Evolutionary conservation across 768 basidiomycete species (phyloP), one percentile per base, ranked within the genome.

Genomic region (Paxillus involutus): DNA sequence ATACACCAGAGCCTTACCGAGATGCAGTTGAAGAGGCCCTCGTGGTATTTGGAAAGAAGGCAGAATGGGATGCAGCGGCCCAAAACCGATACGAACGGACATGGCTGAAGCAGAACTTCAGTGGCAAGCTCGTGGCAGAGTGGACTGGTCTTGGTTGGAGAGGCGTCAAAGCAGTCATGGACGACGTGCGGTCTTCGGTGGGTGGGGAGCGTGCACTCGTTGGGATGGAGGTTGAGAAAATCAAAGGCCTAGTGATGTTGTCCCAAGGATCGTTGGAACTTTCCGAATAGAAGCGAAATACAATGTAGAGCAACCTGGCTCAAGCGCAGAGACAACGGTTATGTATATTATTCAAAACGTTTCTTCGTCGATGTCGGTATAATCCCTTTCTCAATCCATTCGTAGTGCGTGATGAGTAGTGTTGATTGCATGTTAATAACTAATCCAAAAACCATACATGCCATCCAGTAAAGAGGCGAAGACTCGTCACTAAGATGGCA

Each of bases 111-210:
- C 62, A 63, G 11, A 64, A 66, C 2, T 87, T 81, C 61, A 80
- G 73, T 52, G 83, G 84, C 4, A 70, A 67, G 12, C 71, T 66
- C 24, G 77, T 87, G 10, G 73, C 74, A n/a, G 77, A 81, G 51
- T 86, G 82, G 84, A 73, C 80, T 3, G 74, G 74, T 4, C 57
- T 83, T 36, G 75, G 70, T 12, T 80, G 80, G 76, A 68, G 40
- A 46, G 74, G 72, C 4, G 74, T 84, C 24, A 79, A 83, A 59
- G 61, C 63, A 44, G 72, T 84, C 44, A 83, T 83, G 81, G 76
- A 79, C 33, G 68, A 67, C 41, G 76, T 86, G 35, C 72, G 82
- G 39, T 61, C 60, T 30, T 69, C 69, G 35, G 63, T 77, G 12
- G 83, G 79, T 30, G 82, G 82, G 3, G 73, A 72, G 19, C 76